Evolutionary conservation across 495 filamentous ascomycete species (phyloP).

Genomic region (Trichoderma erinaceum): DNA sequence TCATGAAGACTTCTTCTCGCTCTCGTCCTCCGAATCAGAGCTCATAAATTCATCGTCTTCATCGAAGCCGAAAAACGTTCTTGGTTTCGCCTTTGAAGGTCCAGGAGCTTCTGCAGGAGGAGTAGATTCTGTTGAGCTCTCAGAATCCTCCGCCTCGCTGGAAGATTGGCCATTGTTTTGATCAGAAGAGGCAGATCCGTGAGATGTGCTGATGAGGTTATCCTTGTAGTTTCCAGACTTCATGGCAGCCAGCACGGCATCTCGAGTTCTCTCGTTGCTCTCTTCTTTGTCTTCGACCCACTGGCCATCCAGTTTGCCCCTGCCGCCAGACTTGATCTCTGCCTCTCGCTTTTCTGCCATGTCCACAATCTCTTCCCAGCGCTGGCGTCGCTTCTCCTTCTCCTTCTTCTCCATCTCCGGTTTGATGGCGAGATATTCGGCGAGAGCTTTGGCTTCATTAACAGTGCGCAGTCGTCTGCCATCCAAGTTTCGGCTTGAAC

Average conservation of each 20-base stretch:
- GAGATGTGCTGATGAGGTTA: constrained; percentile 41
- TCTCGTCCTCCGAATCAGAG: constrained; percentile 58
- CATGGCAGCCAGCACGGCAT: constrained; percentile 75
- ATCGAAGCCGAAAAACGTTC: constrained; percentile 76
- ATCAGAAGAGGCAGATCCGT: constrained; percentile 37
- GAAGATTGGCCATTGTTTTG: constrained; percentile 31
- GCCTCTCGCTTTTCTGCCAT: constrained; percentile 73
- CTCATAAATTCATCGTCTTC: constrained; percentile 90
- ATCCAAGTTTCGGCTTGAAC: constrained; percentile 87
- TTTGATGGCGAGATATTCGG: constrained; percentile 91
- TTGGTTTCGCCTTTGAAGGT: constrained; percentile 29
- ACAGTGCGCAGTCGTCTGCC: constrained; percentile 86
- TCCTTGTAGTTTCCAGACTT: constrained; percentile 56
- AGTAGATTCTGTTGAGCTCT: constrained; percentile 32
- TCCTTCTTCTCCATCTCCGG: constrained; percentile 94
- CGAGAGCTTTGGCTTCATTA: constrained; percentile 87
- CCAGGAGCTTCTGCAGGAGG: constrained; percentile 29
- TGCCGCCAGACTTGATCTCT: constrained; percentile 63
- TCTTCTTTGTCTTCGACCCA: constrained; percentile 94
- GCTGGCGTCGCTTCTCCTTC: constrained; percentile 69
- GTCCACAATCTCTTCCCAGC: constrained; percentile 82
- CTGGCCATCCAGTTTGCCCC: constrained; percentile 72
- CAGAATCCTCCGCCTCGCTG: constrained; percentile 32
- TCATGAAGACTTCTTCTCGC: constrained; percentile 16
- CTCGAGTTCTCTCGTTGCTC: constrained; percentile 70